A percentile compares a stretch with the other conserved stretches of the same genome.
Conservation (phyloP, 208 protist genomes). For the Leishmania mexicana region DNA sequence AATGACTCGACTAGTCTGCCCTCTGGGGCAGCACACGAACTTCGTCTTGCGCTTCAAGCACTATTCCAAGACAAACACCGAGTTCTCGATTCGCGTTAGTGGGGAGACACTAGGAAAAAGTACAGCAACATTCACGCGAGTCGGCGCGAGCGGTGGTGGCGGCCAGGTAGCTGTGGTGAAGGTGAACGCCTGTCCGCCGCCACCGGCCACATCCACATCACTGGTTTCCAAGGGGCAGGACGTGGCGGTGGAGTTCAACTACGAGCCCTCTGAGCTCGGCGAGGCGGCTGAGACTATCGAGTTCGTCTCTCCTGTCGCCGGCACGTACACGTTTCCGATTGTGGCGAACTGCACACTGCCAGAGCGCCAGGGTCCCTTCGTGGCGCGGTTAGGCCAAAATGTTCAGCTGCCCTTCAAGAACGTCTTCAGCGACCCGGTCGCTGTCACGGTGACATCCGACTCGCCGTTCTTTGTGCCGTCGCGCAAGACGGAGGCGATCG, state of each 20-base stretch:
- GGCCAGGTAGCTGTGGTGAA: constrained; percentile 34
- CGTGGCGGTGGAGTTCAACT: constrained; percentile 91
- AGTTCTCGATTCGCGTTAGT: constrained; percentile 83
- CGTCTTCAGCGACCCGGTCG: constrained; percentile 88
- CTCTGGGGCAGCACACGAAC: constrained; percentile 81
- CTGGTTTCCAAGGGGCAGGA: constrained; percentile 82
- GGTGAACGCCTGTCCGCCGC: constrained; percentile 16
- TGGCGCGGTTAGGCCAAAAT: constrained; percentile 62
- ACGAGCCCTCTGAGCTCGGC: constrained; percentile 92
- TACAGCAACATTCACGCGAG: constrained; percentile 19
- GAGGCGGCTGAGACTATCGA: constrained; percentile 77
- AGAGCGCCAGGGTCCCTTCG: constrained; percentile 93
- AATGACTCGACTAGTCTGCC: constrained; percentile 76
- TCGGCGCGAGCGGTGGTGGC: constrained; percentile 22
- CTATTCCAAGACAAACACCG: constrained; percentile 65
- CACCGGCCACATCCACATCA: background rate
- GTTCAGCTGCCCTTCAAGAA: constrained; percentile 93
- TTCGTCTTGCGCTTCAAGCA: constrained; percentile 82
- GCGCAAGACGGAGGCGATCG: constrained; percentile 78
- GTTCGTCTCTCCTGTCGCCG: constrained; percentile 82
- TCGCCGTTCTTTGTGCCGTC: constrained; percentile 80
- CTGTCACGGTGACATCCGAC: constrained; percentile 85
- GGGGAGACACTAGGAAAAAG: constrained; percentile 29
- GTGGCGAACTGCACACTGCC: constrained; percentile 87
- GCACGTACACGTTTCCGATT: constrained; percentile 93